Conservation (phyloP, 2,329 filamentous ascomycete species). For the Chrysoporthe puriensis region DNA sequence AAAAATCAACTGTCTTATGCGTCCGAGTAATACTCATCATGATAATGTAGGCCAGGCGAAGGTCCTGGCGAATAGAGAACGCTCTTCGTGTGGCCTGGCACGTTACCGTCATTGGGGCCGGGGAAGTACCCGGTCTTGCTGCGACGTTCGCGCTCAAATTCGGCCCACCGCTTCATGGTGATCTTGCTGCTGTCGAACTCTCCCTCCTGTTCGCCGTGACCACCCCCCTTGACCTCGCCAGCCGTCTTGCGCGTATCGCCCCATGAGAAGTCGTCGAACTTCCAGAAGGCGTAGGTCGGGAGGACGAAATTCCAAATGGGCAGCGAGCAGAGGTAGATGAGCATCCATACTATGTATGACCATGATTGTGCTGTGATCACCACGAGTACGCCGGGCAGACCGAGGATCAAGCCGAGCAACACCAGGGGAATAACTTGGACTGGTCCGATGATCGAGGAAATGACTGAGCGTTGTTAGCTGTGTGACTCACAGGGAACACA, state of each 20-base stretch:
- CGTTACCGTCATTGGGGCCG: constrained; percentile 55
- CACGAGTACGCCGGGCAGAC: constrained; percentile 89
- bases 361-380: constrained; percentile 90
- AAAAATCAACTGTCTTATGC: constrained; percentile 37
- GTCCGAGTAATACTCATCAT: constrained; percentile 61
- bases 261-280: constrained; percentile 99
- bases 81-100: constrained; percentile 43
- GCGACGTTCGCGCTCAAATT: constrained; percentile 78
- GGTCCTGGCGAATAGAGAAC: constrained; percentile 45
- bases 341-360: constrained; percentile 95
- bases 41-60: constrained; percentile 47
- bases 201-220: constrained; percentile 79
- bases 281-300: constrained; percentile 95
- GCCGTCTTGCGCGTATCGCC: constrained; percentile 96
- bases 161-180: constrained; percentile 98
- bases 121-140: constrained; percentile 50
- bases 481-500: neutral
- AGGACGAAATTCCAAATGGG: constrained; percentile 98
- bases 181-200: constrained; percentile 99
- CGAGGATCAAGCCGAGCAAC: constrained; percentile 86
- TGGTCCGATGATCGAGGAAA: constrained; percentile 80
- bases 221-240: constrained; percentile 85
- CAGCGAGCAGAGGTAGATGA: constrained; percentile 90
- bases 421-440: constrained; percentile 90
- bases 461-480: constrained; percentile 55